phyloP scores from a whole-genome alignment of 495 filamentous ascomycete species.

The Daldinia childiae region DNA sequence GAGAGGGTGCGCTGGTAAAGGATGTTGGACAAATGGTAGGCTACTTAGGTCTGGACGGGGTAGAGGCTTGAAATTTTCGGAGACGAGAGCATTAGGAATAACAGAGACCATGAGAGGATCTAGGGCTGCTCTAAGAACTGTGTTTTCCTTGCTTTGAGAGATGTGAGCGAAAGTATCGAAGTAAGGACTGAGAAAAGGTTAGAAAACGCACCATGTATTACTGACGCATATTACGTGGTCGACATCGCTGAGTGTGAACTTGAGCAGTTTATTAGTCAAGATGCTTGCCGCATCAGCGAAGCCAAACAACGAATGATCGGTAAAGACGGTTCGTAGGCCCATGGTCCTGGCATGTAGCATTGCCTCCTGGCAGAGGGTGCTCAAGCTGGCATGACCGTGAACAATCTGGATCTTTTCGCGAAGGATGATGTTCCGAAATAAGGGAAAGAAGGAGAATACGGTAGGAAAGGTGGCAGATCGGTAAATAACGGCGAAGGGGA shows the following conservation, averaged over 20 bases:
- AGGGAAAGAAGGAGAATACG: conserved; percentile 97
- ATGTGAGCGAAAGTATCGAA: conserved; percentile 9
- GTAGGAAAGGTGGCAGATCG: conserved; percentile 95
- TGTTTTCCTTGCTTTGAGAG: conserved; percentile 84
- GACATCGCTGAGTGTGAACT: conserved; percentile 95
- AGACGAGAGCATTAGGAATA: conserved; percentile 96
- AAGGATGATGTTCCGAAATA: conserved; percentile 94
- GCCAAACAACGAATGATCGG: conserved; percentile 96
- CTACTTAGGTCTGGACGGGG: conserved; percentile 51
- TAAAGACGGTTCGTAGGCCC: conserved; percentile 94
- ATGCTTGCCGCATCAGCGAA: conserved; percentile 98
- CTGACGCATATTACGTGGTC: conserved; percentile 98
- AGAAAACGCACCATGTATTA: conserved; percentile 82
- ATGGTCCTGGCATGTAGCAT: conserved; percentile 96
- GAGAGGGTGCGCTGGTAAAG: conserved; percentile 60
- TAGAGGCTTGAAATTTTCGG: conserved; percentile 88
- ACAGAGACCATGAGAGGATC: conserved; percentile 97
- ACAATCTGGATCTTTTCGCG: conserved; percentile 96
- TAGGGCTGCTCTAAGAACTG: conserved; percentile 90
- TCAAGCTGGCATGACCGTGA: conserved; percentile 92
- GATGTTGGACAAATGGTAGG: conserved; percentile 45
- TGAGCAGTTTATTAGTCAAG: conserved; percentile 93
- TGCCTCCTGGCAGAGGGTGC: conserved; percentile 91
- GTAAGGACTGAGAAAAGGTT: not conserved
- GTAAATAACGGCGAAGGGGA: conserved; percentile 95